These are phyloP conservation scores for Vickermania ingenoplastis DNA, from an alignment of 208 protist species.

Conservation along the genomic window DNA sequence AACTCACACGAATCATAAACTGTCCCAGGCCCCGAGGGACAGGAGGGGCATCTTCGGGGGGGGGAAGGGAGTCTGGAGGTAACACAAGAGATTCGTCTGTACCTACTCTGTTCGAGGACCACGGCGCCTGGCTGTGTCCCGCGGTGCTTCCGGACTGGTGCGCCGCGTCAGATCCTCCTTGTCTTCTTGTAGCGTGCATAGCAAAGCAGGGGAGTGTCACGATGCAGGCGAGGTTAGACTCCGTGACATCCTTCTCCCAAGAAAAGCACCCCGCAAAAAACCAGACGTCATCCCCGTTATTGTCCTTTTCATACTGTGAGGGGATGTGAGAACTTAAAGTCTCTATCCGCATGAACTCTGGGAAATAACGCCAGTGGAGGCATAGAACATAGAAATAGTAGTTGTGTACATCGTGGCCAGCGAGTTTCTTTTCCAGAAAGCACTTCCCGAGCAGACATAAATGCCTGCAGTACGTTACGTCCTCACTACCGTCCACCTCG, in stretches of 20 bases:
- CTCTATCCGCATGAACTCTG: slow-evolving; percentile 30
- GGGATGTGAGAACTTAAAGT: background rate
- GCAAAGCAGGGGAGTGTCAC: slow-evolving; percentile 95
- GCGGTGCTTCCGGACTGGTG: background rate
- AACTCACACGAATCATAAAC: slow-evolving; percentile 96
- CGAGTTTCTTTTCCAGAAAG: slow-evolving; percentile 87
- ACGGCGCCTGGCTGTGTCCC: background rate
- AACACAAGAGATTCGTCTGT: background rate
- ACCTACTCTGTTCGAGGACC: background rate
- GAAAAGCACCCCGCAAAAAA: slow-evolving; percentile 98
- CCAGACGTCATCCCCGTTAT: slow-evolving; percentile 22
- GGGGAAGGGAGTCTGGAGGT: background rate
- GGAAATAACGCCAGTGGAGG: slow-evolving; percentile 69
- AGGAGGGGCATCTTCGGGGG: slow-evolving; percentile 7
- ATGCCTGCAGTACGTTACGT: slow-evolving; percentile 75
- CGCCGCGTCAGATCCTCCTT: slow-evolving; percentile 1
- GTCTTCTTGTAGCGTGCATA: slow-evolving; percentile 6
- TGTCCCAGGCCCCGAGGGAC: slow-evolving; percentile 87
- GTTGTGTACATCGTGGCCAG: slow-evolving; percentile 78
- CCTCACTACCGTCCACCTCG: slow-evolving; percentile 69
- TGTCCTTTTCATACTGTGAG: background rate
- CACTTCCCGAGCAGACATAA: slow-evolving; percentile 82
- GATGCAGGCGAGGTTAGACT: slow-evolving; percentile 99
- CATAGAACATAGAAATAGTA: slow-evolving; percentile 85
- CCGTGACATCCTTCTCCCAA: slow-evolving; percentile 93